These are phyloP conservation scores for Phytophthora pisi DNA, from an alignment of 352 stramenopile species.

Conservation along the genomic window DNA sequence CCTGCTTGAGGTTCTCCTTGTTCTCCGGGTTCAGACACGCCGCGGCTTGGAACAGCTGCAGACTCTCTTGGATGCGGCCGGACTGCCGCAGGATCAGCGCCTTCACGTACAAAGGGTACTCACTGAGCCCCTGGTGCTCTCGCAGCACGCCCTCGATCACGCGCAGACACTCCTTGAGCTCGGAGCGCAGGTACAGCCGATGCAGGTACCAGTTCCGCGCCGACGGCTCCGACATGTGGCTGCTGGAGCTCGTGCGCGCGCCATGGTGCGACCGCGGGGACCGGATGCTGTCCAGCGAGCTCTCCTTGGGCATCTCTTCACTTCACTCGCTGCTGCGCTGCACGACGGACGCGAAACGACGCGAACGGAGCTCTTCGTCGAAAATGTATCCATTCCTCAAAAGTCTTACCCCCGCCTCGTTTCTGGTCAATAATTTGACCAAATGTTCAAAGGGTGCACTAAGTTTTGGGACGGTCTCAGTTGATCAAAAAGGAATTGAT, in stretches of 20 bases:
- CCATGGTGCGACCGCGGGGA: slow-evolving; percentile 57
- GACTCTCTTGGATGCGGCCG: slow-evolving; percentile 88
- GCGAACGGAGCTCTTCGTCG: slow-evolving; percentile 4
- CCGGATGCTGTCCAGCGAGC: slow-evolving; percentile 54
- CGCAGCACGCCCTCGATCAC: slow-evolving; percentile 91
- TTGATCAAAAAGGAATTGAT: slow-evolving; percentile 7
- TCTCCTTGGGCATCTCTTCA: slow-evolving; percentile 19
- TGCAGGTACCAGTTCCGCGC: slow-evolving; percentile 87
- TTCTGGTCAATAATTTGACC: not conserved
- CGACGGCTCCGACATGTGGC: slow-evolving; percentile 47
- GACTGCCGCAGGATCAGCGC: slow-evolving; percentile 89
- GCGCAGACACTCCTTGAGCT: slow-evolving; percentile 89
- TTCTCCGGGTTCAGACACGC: slow-evolving; percentile 93
- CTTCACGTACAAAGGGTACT: slow-evolving; percentile 94
- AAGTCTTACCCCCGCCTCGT: slow-evolving; percentile 6
- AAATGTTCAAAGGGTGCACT: not conserved
- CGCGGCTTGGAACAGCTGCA: slow-evolving; percentile 92
- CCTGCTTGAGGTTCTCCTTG: slow-evolving; percentile 93
- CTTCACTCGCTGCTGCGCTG: slow-evolving; percentile 6
- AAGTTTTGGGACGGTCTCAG: slow-evolving; percentile 11
- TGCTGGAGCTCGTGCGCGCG: slow-evolving; percentile 17
- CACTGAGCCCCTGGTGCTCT: slow-evolving; percentile 83
- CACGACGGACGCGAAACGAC: slow-evolving; percentile 29
- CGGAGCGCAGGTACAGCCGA: slow-evolving; percentile 80
- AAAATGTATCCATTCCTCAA: not conserved